phyloP scores from a whole-genome alignment of 1,139 yeast species.

The Starmera stellimalicola region DNA sequence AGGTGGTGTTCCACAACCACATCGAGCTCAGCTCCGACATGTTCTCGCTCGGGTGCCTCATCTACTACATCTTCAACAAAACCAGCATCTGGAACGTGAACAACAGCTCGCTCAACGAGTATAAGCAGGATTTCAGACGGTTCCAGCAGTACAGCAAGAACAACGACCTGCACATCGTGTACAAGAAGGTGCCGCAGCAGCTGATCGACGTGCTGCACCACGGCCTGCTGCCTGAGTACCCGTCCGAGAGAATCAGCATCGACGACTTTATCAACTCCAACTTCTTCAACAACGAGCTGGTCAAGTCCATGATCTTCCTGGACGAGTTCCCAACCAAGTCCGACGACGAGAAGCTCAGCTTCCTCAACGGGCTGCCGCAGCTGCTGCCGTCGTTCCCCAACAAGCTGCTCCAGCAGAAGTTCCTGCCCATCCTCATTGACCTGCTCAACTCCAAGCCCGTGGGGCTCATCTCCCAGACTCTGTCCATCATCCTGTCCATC shows the following conservation, averaged over 20 bases:
- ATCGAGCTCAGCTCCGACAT: conserved; percentile 67
- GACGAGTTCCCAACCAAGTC: conserved; percentile 80
- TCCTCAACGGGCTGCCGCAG: conserved; percentile 53
- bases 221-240: conserved; percentile 29
- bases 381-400: conserved; percentile 65
- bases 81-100: conserved; percentile 35
- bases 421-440: conserved; percentile 60
- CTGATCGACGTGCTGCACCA: conserved; percentile 28
- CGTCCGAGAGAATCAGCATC: conserved; percentile 29
- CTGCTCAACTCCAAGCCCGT: conserved; percentile 25
- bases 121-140: conserved; percentile 35
- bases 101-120: conserved; percentile 38
- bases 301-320: conserved; percentile 72
- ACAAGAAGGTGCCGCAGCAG: conserved; percentile 39
- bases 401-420: conserved; percentile 57
- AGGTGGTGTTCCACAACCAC: conserved; percentile 48
- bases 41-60: conserved; percentile 72
- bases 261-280: conserved; percentile 46
- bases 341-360: conserved; percentile 55
- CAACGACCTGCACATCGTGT: conserved; percentile 36
- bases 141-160: conserved; percentile 34
- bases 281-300: conserved; percentile 69
- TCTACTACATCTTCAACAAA: conserved; percentile 56
- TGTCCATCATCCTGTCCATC: conserved; percentile 52
- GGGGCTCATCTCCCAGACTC: conserved; percentile 41